These are phyloP conservation scores for Daldinia grandis DNA, from an alignment of 495 filamentous ascomycete species.

Conservation along the genomic window DNA sequence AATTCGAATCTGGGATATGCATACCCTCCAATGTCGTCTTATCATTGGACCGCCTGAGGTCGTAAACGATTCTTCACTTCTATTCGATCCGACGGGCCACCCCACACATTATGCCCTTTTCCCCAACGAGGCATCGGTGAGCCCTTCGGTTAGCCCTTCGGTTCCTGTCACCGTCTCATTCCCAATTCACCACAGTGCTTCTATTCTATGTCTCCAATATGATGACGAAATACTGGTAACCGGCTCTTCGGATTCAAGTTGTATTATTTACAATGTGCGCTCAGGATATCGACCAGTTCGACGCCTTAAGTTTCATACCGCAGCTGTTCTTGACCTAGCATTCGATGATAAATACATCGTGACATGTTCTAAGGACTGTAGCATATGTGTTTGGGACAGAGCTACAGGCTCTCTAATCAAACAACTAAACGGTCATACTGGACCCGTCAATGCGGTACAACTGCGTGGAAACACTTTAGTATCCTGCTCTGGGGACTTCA, in stretches of 20 bases:
- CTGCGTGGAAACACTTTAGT: constrained; percentile 90
- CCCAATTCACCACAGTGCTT: constrained; percentile 76
- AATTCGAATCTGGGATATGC: constrained; percentile 94
- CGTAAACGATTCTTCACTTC: constrained; percentile 53
- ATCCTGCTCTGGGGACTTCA: constrained; percentile 89
- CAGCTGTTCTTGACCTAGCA: constrained; percentile 90
- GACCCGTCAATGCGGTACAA: constrained; percentile 95
- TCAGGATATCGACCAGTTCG: constrained; percentile 77
- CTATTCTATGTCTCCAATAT: constrained; percentile 93
- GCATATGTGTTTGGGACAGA: constrained; percentile 93
- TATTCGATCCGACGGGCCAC: constrained; percentile 54
- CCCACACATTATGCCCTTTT: constrained; percentile 58
- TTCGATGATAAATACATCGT: constrained; percentile 93
- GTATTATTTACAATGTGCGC: constrained; percentile 89
- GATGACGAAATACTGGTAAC: constrained; percentile 93
- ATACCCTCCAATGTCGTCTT: constrained; percentile 80
- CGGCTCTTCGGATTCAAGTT: constrained; percentile 89
- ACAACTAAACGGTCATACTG: constrained; percentile 81
- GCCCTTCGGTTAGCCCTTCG: constrained; percentile 49
- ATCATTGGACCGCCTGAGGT: constrained; percentile 72
- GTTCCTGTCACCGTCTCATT: constrained; percentile 58
- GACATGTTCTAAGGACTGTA: constrained; percentile 93
- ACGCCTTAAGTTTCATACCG: constrained; percentile 77
- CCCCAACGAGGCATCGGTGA: constrained; percentile 46
- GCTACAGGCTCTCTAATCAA: constrained; percentile 74